Conservation (phyloP, 2,329 filamentous ascomycete genomes). For the Thermomyces lanuginosus region DNA sequence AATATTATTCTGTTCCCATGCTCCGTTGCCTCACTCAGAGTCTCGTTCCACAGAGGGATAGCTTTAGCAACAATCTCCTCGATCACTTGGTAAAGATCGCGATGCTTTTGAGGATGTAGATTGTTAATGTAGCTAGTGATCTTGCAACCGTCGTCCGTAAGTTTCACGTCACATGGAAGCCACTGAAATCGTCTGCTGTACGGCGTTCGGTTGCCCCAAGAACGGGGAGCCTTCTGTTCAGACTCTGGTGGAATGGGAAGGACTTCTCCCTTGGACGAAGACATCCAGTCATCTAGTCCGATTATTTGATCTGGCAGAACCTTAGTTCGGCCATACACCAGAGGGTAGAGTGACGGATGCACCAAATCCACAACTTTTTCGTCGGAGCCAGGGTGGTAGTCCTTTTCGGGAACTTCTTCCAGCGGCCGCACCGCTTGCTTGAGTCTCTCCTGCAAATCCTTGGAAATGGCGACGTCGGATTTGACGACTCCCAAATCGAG, state of each 20-base stretch:
- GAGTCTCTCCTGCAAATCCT: constrained; percentile 27
- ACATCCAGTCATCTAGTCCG: constrained; percentile 11
- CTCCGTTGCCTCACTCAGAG: constrained; percentile 8
- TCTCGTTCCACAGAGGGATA: constrained; percentile 12
- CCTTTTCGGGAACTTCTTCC: constrained; percentile 26
- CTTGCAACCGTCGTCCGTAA: constrained; percentile 13
- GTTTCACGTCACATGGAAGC: constrained; percentile 25
- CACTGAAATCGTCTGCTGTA: constrained; percentile 28
- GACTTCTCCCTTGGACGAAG: constrained; percentile 11
- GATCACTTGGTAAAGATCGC: constrained; percentile 23
- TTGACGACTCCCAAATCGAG: constrained; percentile 39
- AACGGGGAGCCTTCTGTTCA: constrained; percentile 12
- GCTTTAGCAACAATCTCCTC: constrained; percentile 18
- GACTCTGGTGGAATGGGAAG: constrained; percentile 12
- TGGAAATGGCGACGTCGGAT: constrained; percentile 33
- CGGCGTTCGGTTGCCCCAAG: constrained; percentile 5
- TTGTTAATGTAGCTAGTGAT: constrained; percentile 32
- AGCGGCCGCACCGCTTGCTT: constrained; percentile 30
- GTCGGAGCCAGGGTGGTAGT: constrained; percentile 4
- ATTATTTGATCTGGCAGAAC: constrained; percentile 13
- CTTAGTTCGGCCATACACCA: constrained; percentile 22
- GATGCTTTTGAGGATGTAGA: constrained; percentile 23
- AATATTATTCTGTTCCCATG: constrained; percentile 13
- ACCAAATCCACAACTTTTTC: constrained; percentile 26
- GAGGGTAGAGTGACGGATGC: constrained; percentile 47